Evolutionary conservation across 306 rosid genomes (phyloP).

Genomic region (Sindora glabra): DNA sequence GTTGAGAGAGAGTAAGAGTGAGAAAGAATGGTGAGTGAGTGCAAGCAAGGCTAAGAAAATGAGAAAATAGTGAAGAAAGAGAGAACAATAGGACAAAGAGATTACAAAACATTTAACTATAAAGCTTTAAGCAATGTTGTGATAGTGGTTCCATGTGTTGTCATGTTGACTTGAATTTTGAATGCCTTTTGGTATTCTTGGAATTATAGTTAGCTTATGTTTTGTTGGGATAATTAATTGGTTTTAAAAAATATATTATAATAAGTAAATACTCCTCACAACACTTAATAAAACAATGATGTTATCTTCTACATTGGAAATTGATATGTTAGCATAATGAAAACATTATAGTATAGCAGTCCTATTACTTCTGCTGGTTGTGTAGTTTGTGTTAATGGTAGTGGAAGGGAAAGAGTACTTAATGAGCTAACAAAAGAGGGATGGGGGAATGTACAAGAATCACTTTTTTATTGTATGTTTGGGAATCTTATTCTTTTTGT

Average conservation of each 20-base stretch:
- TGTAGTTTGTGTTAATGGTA: slow-evolving; percentile 3
- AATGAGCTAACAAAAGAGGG: background rate
- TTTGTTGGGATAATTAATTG: too few relatives aligned
- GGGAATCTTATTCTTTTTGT: slow-evolving; percentile 25
- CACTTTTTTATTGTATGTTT: slow-evolving; percentile 23
- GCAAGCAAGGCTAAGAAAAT: too few relatives aligned
- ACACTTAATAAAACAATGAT: background rate
- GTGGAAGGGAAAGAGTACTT: background rate
- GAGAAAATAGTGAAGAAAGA: background rate
- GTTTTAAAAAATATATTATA: too few relatives aligned
- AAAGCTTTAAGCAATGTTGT: slow-evolving; percentile 27
- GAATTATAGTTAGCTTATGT: too few relatives aligned
- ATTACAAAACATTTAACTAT: background rate
- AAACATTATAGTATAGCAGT: slow-evolving; percentile 13
- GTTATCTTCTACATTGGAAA: slow-evolving; percentile 27
- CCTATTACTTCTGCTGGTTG: slow-evolving; percentile 7
- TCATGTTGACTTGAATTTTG: slow-evolving; percentile 24
- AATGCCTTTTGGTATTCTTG: slow-evolving; percentile 21
- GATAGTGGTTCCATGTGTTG: slow-evolving; percentile 19
- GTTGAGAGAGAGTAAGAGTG: background rate
- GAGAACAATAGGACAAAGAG: slow-evolving; percentile 21
- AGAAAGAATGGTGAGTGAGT: slow-evolving; percentile 20
- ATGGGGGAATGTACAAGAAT: slow-evolving; percentile 12
- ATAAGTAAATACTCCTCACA: too few relatives aligned
- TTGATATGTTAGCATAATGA: slow-evolving; percentile 25